Evolutionary conservation across 768 basidiomycete species (phyloP).

Genomic region (Russula olivacea): DNA sequence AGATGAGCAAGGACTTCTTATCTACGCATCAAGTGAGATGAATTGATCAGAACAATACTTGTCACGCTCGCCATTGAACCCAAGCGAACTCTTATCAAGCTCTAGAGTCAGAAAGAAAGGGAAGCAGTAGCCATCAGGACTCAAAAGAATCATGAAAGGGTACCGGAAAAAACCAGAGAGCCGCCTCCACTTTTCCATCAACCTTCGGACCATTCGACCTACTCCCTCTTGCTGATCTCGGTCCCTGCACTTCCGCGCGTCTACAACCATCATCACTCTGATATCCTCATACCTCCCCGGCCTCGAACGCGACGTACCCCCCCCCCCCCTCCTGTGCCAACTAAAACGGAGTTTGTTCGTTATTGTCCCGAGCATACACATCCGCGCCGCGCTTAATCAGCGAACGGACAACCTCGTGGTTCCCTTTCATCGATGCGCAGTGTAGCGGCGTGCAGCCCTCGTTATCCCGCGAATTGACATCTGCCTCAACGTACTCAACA

Average conservation of each 20-base stretch:
- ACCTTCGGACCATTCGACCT: background rate
- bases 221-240: background rate
- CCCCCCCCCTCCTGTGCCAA: constrained; percentile 21
- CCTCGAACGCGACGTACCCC: background rate
- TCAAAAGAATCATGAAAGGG: background rate
- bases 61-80: background rate
- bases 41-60: background rate
- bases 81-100: background rate
- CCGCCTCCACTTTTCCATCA: background rate
- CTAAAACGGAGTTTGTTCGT: background rate
- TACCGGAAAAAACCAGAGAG: background rate
- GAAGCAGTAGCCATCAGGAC: background rate
- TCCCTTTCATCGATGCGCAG: background rate
- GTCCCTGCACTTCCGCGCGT: background rate
- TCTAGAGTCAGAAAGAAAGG: background rate
- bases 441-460: background rate
- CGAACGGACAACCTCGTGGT: background rate
- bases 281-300: background rate
- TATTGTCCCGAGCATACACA: background rate
- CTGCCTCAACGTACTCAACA: background rate
- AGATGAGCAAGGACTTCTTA: background rate
- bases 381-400: background rate
- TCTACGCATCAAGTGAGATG: background rate
- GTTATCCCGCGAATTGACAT: background rate
- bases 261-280: background rate